A percentile compares a stretch with the other conserved stretches of the same genome.
Evolutionary conservation across 352 stramenopile genomes (phyloP).

Genomic region (Pythium chondricola): DNA sequence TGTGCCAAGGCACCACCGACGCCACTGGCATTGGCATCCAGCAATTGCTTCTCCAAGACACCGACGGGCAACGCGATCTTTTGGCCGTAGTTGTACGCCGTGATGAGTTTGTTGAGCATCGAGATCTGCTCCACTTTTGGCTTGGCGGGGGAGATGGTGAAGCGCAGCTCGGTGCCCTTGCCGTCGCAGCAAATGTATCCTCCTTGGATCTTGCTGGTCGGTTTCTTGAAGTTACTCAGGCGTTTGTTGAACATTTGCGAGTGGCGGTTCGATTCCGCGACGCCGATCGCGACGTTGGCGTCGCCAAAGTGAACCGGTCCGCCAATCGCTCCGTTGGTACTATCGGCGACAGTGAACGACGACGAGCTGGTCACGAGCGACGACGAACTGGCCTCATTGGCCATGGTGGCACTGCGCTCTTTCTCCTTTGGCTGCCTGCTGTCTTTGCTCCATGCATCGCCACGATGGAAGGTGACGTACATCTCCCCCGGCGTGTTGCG

Average conservation of each 20-base stretch:
- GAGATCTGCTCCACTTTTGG: conserved; percentile 77
- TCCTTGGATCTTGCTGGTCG: conserved; percentile 65
- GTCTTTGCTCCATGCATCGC: conserved; percentile 9
- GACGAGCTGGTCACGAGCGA: conserved; percentile 14
- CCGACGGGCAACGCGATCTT: conserved; percentile 71
- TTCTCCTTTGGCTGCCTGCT: conserved; percentile 3
- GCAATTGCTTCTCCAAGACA: conserved; percentile 40
- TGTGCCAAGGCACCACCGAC: conserved; percentile 24
- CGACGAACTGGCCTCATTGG: conserved; percentile 1
- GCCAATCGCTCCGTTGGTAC: neutral
- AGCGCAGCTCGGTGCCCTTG: conserved; percentile 67
- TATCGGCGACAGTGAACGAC: conserved; percentile 2
- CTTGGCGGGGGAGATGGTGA: conserved; percentile 51
- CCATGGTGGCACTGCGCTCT: neutral
- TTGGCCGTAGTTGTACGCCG: conserved; percentile 76
- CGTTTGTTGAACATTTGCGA: conserved; percentile 82
- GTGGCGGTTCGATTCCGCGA: conserved; percentile 79
- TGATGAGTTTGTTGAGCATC: conserved; percentile 83
- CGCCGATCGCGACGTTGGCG: conserved; percentile 57
- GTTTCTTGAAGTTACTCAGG: conserved; percentile 85
- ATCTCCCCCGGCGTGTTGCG: conserved; percentile 70
- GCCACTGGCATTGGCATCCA: neutral
- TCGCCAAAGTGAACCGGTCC: conserved; percentile 62
- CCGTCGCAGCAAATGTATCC: conserved; percentile 87
- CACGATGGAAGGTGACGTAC: conserved; percentile 57